Percentiles rank a stretch among this genome's conserved stretches.
These are phyloP conservation scores for Gymnopilus junonius DNA, from an alignment of 768 basidiomycete genomes.

Conservation along the genomic window DNA sequence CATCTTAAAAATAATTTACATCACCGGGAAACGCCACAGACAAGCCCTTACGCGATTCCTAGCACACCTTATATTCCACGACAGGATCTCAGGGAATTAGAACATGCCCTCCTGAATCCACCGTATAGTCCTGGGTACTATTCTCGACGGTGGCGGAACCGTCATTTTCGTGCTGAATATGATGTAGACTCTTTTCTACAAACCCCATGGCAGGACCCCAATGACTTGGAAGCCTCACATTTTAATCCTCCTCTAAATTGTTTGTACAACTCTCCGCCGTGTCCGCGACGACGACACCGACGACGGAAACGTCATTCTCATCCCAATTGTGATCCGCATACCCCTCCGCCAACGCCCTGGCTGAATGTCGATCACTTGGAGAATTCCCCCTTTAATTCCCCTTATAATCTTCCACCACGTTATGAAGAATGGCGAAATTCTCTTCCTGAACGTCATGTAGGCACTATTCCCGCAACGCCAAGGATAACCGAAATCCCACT, in stretches of 20 bases:
- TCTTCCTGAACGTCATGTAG: not conserved
- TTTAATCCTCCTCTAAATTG: too few relatives aligned
- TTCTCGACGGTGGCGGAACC: not conserved
- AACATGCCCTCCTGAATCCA: not conserved
- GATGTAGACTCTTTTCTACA: not conserved
- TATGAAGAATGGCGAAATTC: too few relatives aligned
- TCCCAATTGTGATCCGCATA: too few relatives aligned
- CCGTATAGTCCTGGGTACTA: not conserved
- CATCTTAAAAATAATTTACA: not conserved
- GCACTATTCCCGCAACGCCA: not conserved
- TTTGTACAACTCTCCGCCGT: too few relatives aligned
- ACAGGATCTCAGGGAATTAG: not conserved
- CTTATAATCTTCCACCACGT: too few relatives aligned
- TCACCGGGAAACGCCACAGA: not conserved
- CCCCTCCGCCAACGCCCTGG: too few relatives aligned
- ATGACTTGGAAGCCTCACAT: too few relatives aligned
- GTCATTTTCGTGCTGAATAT: not conserved
- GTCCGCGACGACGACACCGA: not conserved
- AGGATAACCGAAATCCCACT: not conserved
- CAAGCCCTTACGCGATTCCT: not conserved
- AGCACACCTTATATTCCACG: not conserved
- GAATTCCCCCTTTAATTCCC: too few relatives aligned
- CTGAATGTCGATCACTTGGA: too few relatives aligned
- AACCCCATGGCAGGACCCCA: too few relatives aligned
- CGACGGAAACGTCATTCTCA: not conserved